Conservation (phyloP, 495 filamentous ascomycete genomes). For the Xylaria nigripes region DNA sequence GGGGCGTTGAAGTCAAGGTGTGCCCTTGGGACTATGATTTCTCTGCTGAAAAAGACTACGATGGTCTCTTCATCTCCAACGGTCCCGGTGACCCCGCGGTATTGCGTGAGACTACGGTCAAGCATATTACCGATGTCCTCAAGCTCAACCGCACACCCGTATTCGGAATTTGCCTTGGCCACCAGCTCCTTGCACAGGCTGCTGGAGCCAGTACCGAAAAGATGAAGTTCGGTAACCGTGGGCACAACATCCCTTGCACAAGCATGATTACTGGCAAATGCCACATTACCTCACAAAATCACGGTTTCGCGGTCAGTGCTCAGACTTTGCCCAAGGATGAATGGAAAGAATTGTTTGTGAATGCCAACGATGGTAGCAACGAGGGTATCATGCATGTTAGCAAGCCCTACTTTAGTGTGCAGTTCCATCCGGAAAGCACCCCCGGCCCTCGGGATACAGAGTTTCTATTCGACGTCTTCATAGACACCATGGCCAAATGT, state of each 20-base stretch:
- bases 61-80: conserved; percentile 96
- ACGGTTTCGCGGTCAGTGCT: conserved; percentile 87
- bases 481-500: conserved; percentile 67
- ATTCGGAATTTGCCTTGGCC: conserved; percentile 94
- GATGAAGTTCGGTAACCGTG: conserved; percentile 99
- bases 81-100: conserved; percentile 92
- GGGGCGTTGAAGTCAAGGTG: conserved; percentile 90
- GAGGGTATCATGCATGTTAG: conserved; percentile 85
- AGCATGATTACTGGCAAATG: conserved; percentile 89
- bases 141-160: conserved; percentile 71
- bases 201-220: conserved; percentile 82
- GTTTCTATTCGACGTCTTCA: conserved; percentile 93
- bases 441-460: conserved; percentile 96
- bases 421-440: conserved; percentile 96
- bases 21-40: conserved; percentile 96
- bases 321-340: conserved; percentile 55
- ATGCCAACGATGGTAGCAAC: conserved; percentile 96
- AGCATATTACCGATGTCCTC: conserved; percentile 64
- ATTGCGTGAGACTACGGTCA: conserved; percentile 58
- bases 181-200: conserved; percentile 87
- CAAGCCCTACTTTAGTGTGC: conserved; percentile 92
- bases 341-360: conserved; percentile 93
- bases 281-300: conserved; percentile 98
- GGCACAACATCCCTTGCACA: conserved; percentile 97
- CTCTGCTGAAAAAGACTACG: conserved; percentile 65